Base-by-base conservation (phyloP, 768 basidiomycete genomes). In the Boletus speciosus region DNA sequence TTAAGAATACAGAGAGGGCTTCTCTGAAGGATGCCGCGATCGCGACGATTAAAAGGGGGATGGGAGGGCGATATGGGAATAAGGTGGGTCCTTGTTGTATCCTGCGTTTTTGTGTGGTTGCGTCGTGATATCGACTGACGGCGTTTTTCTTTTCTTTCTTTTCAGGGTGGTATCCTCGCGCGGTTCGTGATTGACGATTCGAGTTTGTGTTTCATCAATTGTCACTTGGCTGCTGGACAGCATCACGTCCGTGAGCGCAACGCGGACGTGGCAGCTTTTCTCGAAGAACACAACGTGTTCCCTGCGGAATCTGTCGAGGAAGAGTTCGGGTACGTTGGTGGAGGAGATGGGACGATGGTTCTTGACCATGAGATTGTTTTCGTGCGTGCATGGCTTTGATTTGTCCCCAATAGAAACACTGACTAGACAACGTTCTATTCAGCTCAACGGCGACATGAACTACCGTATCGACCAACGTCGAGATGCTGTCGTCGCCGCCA, bases 181-280 rank as follows among this genome's bases (percentile, higher is more conserved):
- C 83, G 95, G 19, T 85, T 97, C 56, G 82, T 94, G 7, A 78
- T 98, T 42, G 93, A 93, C 55, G 93, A 98, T 68, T 89, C 94
- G 2, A 95, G 92, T 0, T 67, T 98, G 14, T 98, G 96, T 71
- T 88, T 97, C 64, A 84, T 98, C 74, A 99, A 99, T 72, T 93
- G 90, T 60, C 96, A 99, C 77, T 81, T 99, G 55, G 96, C 95
- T n/a, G 92, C 93, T 6, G 96, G 96, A 1, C 95, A 98, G 64
- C 80, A 82, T 52, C 88, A 89, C 47, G 81, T 88, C 16, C 81
- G 88, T 1, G 79, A 88, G 56, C 80, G 96, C 16, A 97, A 97
- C 61, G 83, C 86, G 3, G 96, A 99, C 70, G 76, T 94, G 11
- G 86, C 89, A 6, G 87, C 85, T 1, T 89, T 98, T 54, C 71